phyloP scores from a whole-genome alignment of 2,329 filamentous ascomycete genomes.

The Colletotrichum chrysophilum region DNA sequence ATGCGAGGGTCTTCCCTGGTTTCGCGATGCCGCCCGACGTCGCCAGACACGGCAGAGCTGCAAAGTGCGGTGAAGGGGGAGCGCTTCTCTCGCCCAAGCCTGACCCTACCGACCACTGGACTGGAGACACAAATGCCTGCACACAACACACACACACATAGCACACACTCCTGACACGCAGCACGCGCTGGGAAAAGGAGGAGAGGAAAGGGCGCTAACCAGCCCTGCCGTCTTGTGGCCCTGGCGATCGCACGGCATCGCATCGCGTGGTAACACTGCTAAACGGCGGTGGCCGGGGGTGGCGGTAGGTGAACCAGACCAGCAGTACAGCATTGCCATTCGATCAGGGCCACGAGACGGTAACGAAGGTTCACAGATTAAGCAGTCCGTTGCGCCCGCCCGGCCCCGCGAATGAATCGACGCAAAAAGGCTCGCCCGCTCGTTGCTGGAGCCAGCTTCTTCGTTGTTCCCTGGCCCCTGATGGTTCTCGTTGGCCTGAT shows the following conservation, averaged over 20 bases:
- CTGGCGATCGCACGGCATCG: conserved; percentile 1
- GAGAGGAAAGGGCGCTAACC: neutral
- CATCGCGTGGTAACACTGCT: neutral
- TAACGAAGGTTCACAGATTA: neutral
- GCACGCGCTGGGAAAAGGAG: neutral
- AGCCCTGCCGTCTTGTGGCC: conserved; percentile 4
- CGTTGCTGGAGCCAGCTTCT: neutral
- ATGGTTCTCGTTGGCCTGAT: neutral
- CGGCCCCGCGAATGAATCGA: neutral
- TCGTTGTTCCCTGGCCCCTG: neutral
- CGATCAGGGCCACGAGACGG: neutral
- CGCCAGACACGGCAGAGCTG: neutral
- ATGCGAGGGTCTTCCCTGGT: neutral
- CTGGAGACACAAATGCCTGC: neutral
- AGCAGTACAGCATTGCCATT: neutral
- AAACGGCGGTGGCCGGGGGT: neutral
- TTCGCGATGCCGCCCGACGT: neutral
- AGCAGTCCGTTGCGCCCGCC: neutral
- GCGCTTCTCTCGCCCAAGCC: neutral
- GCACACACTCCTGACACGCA: neutral
- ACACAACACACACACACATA: neutral
- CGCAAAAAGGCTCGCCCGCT: neutral
- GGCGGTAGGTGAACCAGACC: neutral
- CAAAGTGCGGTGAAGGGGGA: conserved; percentile 15
- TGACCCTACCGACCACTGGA: neutral